These are phyloP conservation scores for Diplodia corticola DNA, from an alignment of 2,329 filamentous ascomycete genomes.

Conservation along the genomic window DNA sequence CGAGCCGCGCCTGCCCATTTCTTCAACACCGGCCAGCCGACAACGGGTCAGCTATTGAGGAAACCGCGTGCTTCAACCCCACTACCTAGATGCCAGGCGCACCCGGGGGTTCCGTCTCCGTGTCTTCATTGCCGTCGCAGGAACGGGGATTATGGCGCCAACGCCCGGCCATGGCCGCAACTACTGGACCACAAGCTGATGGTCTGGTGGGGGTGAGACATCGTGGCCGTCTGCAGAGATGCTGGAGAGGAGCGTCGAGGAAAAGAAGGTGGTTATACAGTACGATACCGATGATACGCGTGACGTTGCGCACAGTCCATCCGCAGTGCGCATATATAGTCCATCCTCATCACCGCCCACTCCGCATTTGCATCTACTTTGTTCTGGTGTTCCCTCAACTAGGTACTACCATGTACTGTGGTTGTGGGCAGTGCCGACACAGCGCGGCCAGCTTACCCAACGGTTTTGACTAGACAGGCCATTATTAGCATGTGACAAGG, in stretches of 20 bases:
- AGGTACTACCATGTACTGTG: too few relatives aligned
- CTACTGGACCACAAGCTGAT: neutral
- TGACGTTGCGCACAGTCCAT: too few relatives aligned
- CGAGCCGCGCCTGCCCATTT: neutral
- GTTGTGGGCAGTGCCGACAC: too few relatives aligned
- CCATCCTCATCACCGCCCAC: too few relatives aligned
- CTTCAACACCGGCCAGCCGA: neutral
- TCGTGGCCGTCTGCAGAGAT: neutral
- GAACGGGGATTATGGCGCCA: neutral
- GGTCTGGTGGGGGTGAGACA: neutral
- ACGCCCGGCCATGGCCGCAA: neutral
- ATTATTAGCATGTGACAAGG: too few relatives aligned
- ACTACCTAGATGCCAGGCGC: neutral
- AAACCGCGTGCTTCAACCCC: neutral
- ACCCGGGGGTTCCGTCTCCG: neutral
- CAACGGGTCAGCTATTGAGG: neutral
- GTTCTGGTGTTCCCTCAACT: too few relatives aligned
- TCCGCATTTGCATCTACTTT: too few relatives aligned
- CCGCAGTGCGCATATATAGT: too few relatives aligned
- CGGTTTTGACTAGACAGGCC: too few relatives aligned
- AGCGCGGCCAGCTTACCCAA: too few relatives aligned
- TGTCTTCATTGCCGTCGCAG: neutral
- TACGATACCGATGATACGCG: too few relatives aligned
- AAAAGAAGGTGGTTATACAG: too few relatives aligned
- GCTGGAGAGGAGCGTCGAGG: neutral